phyloP scores from a whole-genome alignment of 495 filamentous ascomycete genomes.

The Cetradonia linearis region DNA sequence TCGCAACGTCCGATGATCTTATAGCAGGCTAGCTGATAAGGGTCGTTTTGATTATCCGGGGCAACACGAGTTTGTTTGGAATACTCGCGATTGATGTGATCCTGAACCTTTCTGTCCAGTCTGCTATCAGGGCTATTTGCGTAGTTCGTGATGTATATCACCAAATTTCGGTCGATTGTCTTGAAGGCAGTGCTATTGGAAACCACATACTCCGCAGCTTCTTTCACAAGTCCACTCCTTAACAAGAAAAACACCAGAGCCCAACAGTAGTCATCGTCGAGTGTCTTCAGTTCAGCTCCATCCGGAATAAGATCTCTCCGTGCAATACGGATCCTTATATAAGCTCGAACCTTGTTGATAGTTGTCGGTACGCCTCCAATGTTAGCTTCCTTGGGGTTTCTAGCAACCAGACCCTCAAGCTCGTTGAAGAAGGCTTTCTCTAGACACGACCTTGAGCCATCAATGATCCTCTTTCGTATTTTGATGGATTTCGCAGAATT shows the following conservation, averaged over 20 bases:
- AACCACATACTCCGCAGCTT: constrained; percentile 78
- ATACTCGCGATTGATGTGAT: constrained; percentile 81
- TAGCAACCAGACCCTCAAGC: constrained; percentile 62
- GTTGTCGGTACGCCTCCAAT: constrained; percentile 80
- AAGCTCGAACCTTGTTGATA: constrained; percentile 83
- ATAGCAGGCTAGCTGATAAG: constrained; percentile 94
- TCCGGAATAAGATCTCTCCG: constrained; percentile 74
- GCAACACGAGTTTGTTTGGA: constrained; percentile 72
- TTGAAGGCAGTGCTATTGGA: constrained; percentile 67
- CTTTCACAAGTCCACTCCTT: constrained; percentile 68
- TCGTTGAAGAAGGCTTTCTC: constrained; percentile 65
- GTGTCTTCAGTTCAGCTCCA: constrained; percentile 57
- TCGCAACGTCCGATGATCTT: constrained; percentile 95
- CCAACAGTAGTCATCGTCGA: constrained; percentile 82
- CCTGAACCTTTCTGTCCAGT: constrained; percentile 64
- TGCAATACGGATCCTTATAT: constrained; percentile 63
- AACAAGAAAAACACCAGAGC: constrained; percentile 88
- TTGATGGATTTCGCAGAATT: constrained; percentile 49
- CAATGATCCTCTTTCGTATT: constrained; percentile 63
- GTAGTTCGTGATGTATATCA: constrained; percentile 78
- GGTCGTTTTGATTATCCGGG: constrained; percentile 79
- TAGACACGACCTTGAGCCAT: constrained; percentile 64
- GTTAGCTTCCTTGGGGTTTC: constrained; percentile 78
- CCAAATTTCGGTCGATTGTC: constrained; percentile 81
- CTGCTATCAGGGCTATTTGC: constrained; percentile 58